Base-by-base conservation (phyloP, 2,329 filamentous ascomycete genomes). In the Alternaria triticina region DNA sequence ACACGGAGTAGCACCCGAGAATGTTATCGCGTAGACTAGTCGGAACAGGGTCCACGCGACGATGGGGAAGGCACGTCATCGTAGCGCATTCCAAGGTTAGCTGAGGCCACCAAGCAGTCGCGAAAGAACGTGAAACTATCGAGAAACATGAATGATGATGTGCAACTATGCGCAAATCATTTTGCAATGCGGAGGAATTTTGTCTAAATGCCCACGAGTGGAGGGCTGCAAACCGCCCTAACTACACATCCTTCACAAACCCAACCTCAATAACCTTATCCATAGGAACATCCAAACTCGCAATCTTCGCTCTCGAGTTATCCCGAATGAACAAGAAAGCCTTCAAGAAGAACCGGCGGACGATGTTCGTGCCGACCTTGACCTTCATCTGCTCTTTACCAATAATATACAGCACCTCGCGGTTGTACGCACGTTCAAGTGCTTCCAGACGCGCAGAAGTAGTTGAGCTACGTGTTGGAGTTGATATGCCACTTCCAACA, bases 221-320 rank as follows among this genome's bases (percentile, higher is more conserved):
- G n/a, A n/a, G n/a, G n/a, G n/a, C n/a, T n/a, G n/a, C n/a, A n/a
- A n/a, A n/a, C n/a, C n/a, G n/a, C n/a, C n/a, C n/a, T n/a, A n/a
- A n/a, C n/a, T n/a, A 89, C 57, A 91, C 87, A 65, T 90, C 87
- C 78, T 90, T 90, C 1, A 91, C 84, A 73, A 91, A 91, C 0
- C 90, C 90, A 17, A 91, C 88, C 79, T 91, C 90, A 17, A 91
- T 86, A 51, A 91, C 75, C 52, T 85, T 83, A 62, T 91, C 88
- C 62, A 86, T 84, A 0, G 86, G 84, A 45, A 90, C 79, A 52
- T 85, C 80, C 61, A 91, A 77, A 69, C 89, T 88, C 13, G 88
- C 87, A 77, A 91, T 86, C 81, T 91, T 91, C 2, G 86, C 85
- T 55, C 89, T 80, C 12, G 87, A 88, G 68, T 90, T 91, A 43